Evolutionary conservation across 805 yeast species (phyloP).

Genomic region (Hanseniaspora meyeri): DNA sequence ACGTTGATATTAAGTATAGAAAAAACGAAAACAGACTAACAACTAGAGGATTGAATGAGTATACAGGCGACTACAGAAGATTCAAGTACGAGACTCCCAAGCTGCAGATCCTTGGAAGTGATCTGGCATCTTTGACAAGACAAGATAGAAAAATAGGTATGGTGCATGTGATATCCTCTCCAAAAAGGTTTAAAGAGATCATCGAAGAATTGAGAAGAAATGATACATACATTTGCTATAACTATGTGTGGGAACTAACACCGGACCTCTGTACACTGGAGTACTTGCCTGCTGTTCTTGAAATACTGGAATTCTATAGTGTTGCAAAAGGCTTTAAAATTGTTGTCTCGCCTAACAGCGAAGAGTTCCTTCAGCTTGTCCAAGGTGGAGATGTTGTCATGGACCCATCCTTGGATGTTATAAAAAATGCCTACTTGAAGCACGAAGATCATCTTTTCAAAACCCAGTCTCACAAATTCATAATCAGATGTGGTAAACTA

Average conservation of each 20-base stretch:
- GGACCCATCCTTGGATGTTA: slow-evolving; percentile 1
- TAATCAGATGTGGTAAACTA: slow-evolving; percentile 61
- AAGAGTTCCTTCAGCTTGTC: slow-evolving; percentile 45
- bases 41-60: slow-evolving; percentile 70
- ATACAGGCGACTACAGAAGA: slow-evolving; percentile 46
- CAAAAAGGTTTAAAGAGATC: slow-evolving; percentile 44
- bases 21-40: slow-evolving; percentile 43
- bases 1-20: slow-evolving; percentile 47
- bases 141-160: slow-evolving; percentile 24
- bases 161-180: slow-evolving; percentile 65
- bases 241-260: slow-evolving; percentile 70
- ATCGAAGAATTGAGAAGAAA: slow-evolving; percentile 25
- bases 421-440: not conserved
- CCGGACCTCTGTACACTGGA: slow-evolving; percentile 60
- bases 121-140: slow-evolving; percentile 25
- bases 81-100: slow-evolving; percentile 58
- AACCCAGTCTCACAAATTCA: slow-evolving; percentile 28
- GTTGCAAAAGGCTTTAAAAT: slow-evolving; percentile 14
- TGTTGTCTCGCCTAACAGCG: slow-evolving; percentile 65
- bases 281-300: slow-evolving; percentile 27
- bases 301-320: slow-evolving; percentile 16
- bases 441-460: not conserved
- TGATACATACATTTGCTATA: slow-evolving; percentile 22
- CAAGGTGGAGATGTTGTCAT: not conserved
- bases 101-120: slow-evolving; percentile 44